Conservation (phyloP, 352 stramenopile species). For the Phytophthora colocasiae region DNA sequence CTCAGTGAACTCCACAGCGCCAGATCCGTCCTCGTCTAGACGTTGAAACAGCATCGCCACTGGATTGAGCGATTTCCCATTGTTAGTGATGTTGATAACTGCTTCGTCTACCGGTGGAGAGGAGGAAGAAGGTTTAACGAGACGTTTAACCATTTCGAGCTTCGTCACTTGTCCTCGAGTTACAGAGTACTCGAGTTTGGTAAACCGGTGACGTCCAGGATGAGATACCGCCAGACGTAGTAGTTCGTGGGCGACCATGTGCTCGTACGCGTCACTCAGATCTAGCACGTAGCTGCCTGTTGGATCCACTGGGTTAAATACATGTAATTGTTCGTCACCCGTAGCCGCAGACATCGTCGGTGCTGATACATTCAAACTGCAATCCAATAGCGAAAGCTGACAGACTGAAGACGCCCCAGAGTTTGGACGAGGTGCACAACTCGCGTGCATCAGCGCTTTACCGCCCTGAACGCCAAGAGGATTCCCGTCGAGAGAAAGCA, state of each 20-base stretch:
- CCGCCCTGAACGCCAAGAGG: conserved; percentile 61
- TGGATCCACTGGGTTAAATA: conserved; percentile 70
- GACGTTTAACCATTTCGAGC: conserved; percentile 27
- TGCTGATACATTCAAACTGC: conserved; percentile 42
- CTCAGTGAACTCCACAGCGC: conserved; percentile 52
- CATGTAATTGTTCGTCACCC: conserved; percentile 36
- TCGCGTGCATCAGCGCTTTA: conserved; percentile 61
- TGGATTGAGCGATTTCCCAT: conserved; percentile 14
- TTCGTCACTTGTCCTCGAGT: conserved; percentile 19
- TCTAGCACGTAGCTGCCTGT: conserved; percentile 65
- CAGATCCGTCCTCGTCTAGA: conserved; percentile 59
- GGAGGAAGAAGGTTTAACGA: conserved; percentile 9
- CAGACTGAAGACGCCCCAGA: conserved; percentile 32
- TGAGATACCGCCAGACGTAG: conserved; percentile 69
- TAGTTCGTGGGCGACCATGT: conserved; percentile 77
- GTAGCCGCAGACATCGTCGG: conserved; percentile 23
- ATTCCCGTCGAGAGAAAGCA: conserved; percentile 70
- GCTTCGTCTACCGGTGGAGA: background rate
- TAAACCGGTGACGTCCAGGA: conserved; percentile 51
- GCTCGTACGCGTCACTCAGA: conserved; percentile 74
- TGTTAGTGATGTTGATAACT: conserved; percentile 1
- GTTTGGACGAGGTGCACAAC: conserved; percentile 39
- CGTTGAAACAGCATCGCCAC: conserved; percentile 51
- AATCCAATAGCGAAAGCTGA: conserved; percentile 63
- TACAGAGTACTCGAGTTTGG: conserved; percentile 52